A percentile compares a stretch with the other conserved stretches of the same genome.
phyloP scores from a whole-genome alignment of 345 rosid species.

The Salix exigua region DNA sequence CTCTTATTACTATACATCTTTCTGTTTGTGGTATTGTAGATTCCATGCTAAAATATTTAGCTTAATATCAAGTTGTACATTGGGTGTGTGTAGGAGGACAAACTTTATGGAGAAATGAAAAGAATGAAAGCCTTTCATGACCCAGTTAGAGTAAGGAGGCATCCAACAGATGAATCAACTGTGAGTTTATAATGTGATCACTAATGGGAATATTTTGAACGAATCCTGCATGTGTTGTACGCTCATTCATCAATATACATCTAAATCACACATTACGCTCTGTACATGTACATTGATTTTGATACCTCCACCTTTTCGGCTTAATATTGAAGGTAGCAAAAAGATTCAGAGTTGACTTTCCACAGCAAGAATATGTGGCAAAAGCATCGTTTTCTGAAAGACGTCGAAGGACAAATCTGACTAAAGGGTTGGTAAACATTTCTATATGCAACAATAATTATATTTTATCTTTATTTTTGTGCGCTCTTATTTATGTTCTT shows the following conservation, averaged over 20 bases:
- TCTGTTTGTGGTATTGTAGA: not conserved
- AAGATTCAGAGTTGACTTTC: slow-evolving; percentile 32
- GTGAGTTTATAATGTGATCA: slow-evolving; percentile 35
- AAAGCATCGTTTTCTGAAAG: slow-evolving; percentile 39
- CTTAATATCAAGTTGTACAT: not conserved
- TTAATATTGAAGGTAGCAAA: slow-evolving; percentile 45
- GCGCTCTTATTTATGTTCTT: not conserved
- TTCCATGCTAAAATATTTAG: not conserved
- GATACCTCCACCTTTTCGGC: slow-evolving; percentile 5
- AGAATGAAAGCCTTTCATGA: slow-evolving; percentile 27
- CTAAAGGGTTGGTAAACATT: slow-evolving; percentile 47
- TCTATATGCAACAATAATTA: not conserved
- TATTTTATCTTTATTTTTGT: not conserved
- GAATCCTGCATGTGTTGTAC: not conserved
- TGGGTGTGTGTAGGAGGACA: slow-evolving; percentile 39
- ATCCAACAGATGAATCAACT: slow-evolving; percentile 35
- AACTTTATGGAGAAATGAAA: slow-evolving; percentile 35
- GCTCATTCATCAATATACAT: not conserved
- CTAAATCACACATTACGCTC: not conserved
- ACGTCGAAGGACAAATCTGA: slow-evolving; percentile 29
- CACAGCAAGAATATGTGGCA: slow-evolving; percentile 35
- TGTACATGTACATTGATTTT: slow-evolving; percentile 3
- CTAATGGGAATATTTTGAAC: not conserved
- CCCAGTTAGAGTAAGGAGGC: slow-evolving; percentile 27
- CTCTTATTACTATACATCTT: slow-evolving; percentile 2